Conservation (phyloP, 225 moss, liverwort and hornwort genomes). For the Rhytidiadelphus loreus region DNA sequence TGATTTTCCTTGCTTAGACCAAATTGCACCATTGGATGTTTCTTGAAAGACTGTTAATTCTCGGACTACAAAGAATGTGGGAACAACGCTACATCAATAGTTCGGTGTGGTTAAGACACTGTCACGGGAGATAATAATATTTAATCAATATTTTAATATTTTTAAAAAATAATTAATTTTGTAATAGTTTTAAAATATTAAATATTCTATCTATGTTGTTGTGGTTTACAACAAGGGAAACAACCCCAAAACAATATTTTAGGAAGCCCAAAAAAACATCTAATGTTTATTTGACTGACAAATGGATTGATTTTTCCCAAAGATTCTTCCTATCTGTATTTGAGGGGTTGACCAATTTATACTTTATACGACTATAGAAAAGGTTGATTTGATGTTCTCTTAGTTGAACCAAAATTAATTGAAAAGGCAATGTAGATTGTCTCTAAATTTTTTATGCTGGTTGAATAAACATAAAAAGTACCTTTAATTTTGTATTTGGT, state of each 20-base stretch:
- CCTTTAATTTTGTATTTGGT: neutral
- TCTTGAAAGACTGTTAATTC: too few species aligned
- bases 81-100: too few species aligned
- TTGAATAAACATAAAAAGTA: neutral
- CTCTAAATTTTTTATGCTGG: neutral
- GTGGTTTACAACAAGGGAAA: too few species aligned
- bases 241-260: too few species aligned
- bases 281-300: neutral
- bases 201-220: too few species aligned
- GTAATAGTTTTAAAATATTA: too few species aligned
- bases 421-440: neutral
- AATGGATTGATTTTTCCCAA: neutral
- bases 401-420: neutral
- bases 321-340: fast-evolving
- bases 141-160: too few species aligned
- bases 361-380: neutral
- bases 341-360: neutral
- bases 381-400: neutral
- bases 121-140: too few species aligned
- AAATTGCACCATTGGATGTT: neutral
- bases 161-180: too few species aligned
- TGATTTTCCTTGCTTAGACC: neutral
- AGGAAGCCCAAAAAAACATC: too few species aligned
- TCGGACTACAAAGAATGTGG: too few species aligned
- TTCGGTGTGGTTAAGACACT: too few species aligned